Evolutionary conservation across 2,329 filamentous ascomycete genomes (phyloP).

Genomic region (Pestalotiopsis sp.): DNA sequence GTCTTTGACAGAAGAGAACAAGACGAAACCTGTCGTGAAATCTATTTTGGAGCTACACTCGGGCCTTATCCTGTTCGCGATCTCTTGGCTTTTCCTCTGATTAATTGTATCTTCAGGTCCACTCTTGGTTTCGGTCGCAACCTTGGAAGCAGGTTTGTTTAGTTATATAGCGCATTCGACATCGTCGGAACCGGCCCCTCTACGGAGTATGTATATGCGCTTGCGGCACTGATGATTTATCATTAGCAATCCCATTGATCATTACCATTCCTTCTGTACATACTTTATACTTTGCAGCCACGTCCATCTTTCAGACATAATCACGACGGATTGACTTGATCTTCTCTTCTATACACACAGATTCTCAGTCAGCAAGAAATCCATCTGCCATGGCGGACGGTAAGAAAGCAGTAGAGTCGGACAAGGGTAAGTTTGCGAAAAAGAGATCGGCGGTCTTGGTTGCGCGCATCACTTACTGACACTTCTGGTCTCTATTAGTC

Average conservation of each 20-base stretch:
- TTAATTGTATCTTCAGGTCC: background rate
- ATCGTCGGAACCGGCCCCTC: background rate
- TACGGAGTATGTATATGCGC: background rate
- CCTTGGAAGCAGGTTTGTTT: background rate
- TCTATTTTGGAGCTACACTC: background rate
- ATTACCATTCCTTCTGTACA: background rate
- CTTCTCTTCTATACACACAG: background rate
- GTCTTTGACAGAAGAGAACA: background rate
- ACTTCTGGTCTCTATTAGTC: conserved; percentile 49
- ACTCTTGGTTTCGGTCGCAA: background rate
- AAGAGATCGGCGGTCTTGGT: background rate
- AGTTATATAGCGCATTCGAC: background rate
- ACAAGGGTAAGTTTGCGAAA: conserved; percentile 25
- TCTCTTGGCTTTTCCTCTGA: background rate
- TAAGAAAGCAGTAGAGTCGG: conserved; percentile 31
- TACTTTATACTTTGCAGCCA: background rate
- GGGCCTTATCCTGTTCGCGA: background rate
- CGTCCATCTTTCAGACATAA: background rate
- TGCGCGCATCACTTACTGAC: background rate
- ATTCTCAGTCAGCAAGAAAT: background rate
- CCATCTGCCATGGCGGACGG: conserved; percentile 29
- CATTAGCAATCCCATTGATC: background rate
- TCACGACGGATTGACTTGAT: background rate
- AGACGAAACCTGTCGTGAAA: background rate
- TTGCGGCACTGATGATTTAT: background rate